Conservation (phyloP, 176 grass and related monocot genomes). For the Eleusine coracana region DNA sequence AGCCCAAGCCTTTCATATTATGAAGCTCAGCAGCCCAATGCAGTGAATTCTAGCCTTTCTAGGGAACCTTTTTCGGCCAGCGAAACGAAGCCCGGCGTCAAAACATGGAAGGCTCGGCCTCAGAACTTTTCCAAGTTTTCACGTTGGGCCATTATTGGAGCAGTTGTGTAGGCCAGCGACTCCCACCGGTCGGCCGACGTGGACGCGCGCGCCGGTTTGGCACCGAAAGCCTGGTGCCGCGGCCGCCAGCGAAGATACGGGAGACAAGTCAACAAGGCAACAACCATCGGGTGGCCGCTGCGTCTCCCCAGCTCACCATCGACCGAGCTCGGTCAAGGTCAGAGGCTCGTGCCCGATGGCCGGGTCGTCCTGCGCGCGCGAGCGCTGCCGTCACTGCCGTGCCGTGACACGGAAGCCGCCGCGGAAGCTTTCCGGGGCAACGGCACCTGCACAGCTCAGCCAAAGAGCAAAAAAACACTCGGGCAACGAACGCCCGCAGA, state of each 20-base stretch:
- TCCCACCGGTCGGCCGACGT: slow-evolving; percentile 31
- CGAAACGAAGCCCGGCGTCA: too few relatives aligned
- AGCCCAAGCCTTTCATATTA: neutral
- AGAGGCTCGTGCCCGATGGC: neutral
- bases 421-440: neutral
- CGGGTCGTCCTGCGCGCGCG: slow-evolving; percentile 11
- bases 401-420: slow-evolving; percentile 16
- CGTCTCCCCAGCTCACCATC: neutral
- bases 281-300: neutral
- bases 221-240: slow-evolving; percentile 52
- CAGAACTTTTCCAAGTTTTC: neutral
- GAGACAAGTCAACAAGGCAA: neutral
- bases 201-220: slow-evolving; percentile 10
- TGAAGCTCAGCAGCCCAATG: neutral
- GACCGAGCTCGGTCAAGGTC: slow-evolving; percentile 25
- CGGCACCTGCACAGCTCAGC: neutral
- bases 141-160: neutral
- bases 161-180: neutral
- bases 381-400: slow-evolving; percentile 25
- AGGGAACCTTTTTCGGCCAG: neutral
- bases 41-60: too few relatives aligned
- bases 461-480: neutral
- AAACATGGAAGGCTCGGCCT: too few relatives aligned
- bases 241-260: slow-evolving; percentile 10
- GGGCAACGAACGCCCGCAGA: neutral